phyloP scores from a whole-genome alignment of 306 rosid genomes.

The Sicyos baderoa region DNA sequence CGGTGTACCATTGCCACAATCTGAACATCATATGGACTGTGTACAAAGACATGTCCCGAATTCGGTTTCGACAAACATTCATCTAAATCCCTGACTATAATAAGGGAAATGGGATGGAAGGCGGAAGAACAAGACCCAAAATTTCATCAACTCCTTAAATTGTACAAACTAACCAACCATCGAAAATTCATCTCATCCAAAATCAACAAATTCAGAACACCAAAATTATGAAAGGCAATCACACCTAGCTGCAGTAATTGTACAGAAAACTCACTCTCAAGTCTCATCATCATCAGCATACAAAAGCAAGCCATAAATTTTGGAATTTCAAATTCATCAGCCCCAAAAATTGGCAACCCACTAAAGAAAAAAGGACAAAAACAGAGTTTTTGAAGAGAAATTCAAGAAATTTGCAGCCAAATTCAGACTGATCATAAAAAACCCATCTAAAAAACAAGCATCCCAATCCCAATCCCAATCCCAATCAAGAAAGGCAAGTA shows the following conservation, averaged over 20 bases:
- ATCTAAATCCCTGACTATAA: background rate
- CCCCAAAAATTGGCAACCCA: background rate
- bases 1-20: background rate
- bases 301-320: background rate
- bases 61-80: background rate
- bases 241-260: background rate
- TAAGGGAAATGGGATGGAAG: background rate
- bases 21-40: background rate
- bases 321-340: background rate
- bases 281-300: background rate
- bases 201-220: background rate
- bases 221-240: background rate
- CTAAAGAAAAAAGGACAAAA: background rate
- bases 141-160: background rate
- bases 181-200: background rate
- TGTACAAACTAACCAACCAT: background rate
- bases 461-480: no score
- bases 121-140: no score
- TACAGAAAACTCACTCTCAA: background rate
- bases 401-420: background rate
- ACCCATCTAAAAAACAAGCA: background rate
- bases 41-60: background rate
- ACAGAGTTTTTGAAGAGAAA: background rate
- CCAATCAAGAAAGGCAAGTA: no score
- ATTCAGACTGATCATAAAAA: constrained; percentile 11